Percentiles rank a stretch among this genome's conserved stretches.
Evolutionary conservation across 2,329 filamentous ascomycete species (phyloP).

Genomic region (Colletotrichum neosansevieriae): DNA sequence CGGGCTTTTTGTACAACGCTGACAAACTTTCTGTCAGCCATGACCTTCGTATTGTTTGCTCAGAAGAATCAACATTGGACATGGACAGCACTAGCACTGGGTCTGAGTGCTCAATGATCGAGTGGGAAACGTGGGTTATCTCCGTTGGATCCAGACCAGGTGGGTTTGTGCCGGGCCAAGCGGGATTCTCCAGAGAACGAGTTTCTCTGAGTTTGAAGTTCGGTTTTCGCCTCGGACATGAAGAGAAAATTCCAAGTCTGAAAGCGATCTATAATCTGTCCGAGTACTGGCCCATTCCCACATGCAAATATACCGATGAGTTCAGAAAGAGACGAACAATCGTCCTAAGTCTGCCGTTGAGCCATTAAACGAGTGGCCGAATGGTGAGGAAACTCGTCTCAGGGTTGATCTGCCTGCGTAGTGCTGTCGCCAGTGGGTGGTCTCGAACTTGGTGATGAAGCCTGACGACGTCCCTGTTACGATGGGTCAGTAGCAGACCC

Average conservation of each 20-base stretch:
- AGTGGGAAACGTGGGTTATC: constrained; percentile 1
- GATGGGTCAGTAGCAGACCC: constrained; percentile 25
- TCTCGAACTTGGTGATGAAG: constrained; percentile 11
- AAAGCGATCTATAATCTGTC: background rate
- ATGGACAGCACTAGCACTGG: too few relatives aligned
- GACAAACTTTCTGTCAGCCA: too few relatives aligned
- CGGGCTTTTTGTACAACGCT: too few relatives aligned
- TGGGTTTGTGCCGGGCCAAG: background rate
- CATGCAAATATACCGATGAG: background rate
- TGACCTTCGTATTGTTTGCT: too few relatives aligned
- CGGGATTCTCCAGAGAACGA: background rate
- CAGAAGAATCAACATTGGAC: too few relatives aligned
- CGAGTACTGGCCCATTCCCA: constrained; percentile 13
- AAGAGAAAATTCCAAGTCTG: background rate
- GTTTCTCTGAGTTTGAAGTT: constrained; percentile 1
- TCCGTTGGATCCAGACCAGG: background rate
- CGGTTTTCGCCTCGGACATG: background rate
- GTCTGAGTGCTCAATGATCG: too few relatives aligned
- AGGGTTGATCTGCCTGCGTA: constrained; percentile 17
- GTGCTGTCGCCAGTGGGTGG: constrained; percentile 15
- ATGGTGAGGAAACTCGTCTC: background rate
- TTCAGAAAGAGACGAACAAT: too few relatives aligned
- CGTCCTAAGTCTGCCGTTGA: constrained; percentile 1
- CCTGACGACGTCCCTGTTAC: constrained; percentile 48
- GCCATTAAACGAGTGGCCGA: constrained; percentile 18